A percentile compares a stretch with the other conserved stretches of the same genome.
Conservation (phyloP, 2,329 filamentous ascomycete species). For the Curvularia sp. region DNA sequence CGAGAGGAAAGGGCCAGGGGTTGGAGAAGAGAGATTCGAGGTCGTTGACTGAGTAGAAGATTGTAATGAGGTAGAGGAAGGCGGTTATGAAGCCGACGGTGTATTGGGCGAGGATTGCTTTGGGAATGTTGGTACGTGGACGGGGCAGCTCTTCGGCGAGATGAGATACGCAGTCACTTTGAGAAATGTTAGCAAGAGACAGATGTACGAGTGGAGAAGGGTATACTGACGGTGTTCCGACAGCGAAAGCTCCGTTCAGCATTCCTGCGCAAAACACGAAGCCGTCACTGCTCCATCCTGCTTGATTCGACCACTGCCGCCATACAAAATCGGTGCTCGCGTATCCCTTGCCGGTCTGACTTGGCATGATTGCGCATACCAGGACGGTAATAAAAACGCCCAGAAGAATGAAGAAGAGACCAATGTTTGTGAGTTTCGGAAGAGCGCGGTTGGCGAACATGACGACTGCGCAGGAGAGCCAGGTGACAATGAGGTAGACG, state of each 20-base stretch:
- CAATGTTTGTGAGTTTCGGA: constrained; percentile 62
- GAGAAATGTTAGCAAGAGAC: background rate
- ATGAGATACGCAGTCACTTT: constrained; percentile 67
- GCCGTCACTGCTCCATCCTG: constrained; percentile 59
- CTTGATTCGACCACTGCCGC: constrained; percentile 56
- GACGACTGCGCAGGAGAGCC: constrained; percentile 55
- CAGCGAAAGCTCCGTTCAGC: constrained; percentile 72
- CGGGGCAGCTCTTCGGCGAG: constrained; percentile 61
- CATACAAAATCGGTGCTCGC: constrained; percentile 54
- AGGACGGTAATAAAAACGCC: constrained; percentile 64
- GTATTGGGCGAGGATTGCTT: constrained; percentile 51
- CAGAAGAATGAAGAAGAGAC: constrained; percentile 60
- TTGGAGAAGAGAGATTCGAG: constrained; percentile 61
- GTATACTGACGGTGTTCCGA: constrained; percentile 62
- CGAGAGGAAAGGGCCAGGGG: constrained; percentile 65
- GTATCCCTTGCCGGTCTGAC: constrained; percentile 52
- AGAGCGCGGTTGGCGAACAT: constrained; percentile 64
- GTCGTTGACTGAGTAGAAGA: constrained; percentile 66
- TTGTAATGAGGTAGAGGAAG: constrained; percentile 48
- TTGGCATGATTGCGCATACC: constrained; percentile 64
- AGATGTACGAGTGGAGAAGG: background rate
- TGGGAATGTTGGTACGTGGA: constrained; percentile 51
- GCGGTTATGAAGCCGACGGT: constrained; percentile 47
- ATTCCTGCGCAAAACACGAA: constrained; percentile 72
- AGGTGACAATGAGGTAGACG: constrained; percentile 56